phyloP scores from a whole-genome alignment of 768 basidiomycete genomes.

The Mycena latifolia region DNA sequence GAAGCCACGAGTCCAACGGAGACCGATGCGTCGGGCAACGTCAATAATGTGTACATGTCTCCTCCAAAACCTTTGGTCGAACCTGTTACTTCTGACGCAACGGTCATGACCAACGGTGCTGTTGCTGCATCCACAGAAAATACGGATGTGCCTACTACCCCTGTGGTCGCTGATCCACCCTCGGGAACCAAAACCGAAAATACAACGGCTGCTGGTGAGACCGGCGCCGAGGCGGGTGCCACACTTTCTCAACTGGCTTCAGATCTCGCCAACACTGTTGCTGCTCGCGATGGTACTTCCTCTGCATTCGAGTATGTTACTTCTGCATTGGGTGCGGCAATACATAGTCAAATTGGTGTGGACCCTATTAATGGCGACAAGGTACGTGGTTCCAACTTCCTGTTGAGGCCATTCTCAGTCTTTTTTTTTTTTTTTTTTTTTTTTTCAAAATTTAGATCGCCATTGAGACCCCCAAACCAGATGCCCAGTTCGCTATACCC shows the following conservation, averaged over 20 bases:
- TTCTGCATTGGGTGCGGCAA: slow-evolving; percentile 54
- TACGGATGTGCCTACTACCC: slow-evolving; percentile 6
- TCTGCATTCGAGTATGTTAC: slow-evolving; percentile 54
- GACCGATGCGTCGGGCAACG: slow-evolving; percentile 69
- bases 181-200: slow-evolving; percentile 18
- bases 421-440: too few relatives aligned
- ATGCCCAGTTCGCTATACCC: slow-evolving; percentile 23
- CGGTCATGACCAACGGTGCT: slow-evolving; percentile 15
- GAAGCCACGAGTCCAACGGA: slow-evolving; percentile 70
- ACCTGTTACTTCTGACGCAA: slow-evolving; percentile 20
- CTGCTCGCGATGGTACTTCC: slow-evolving; percentile 52
- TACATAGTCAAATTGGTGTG: slow-evolving; percentile 52
- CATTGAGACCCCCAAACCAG: slow-evolving; percentile 34
- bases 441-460: slow-evolving; percentile 35
- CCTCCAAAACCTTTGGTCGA: slow-evolving; percentile 53
- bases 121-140: slow-evolving; percentile 19
- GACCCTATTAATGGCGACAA: slow-evolving; percentile 54
- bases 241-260: slow-evolving; percentile 49
- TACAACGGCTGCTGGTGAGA: slow-evolving; percentile 32
- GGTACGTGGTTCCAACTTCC: slow-evolving; percentile 39
- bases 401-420: too few relatives aligned
- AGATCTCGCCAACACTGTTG: slow-evolving; percentile 52
- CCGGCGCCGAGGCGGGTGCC: slow-evolving; percentile 23
- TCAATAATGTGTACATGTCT: slow-evolving; percentile 75
- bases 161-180: slow-evolving; percentile 15